A percentile compares a stretch with the other conserved stretches of the same genome.
phyloP scores from a whole-genome alignment of 2,329 filamentous ascomycete genomes.

The Thielaviopsis euricoi region DNA sequence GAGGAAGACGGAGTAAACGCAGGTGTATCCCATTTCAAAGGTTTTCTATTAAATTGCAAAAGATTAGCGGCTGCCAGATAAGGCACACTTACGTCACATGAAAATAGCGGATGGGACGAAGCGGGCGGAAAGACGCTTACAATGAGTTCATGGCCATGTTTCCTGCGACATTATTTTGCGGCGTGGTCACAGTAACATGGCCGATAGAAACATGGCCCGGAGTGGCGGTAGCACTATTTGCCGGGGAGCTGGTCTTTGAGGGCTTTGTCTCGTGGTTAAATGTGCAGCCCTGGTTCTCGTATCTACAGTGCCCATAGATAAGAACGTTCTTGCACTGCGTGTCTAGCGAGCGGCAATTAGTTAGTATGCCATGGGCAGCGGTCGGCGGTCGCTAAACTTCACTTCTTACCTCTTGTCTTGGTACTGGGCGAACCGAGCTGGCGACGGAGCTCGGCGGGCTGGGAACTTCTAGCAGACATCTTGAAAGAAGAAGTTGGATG shows the following conservation, averaged over 20 bases:
- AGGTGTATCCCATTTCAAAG: slow-evolving; percentile 82
- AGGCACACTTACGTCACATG: neutral
- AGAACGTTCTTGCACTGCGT: slow-evolving; percentile 83
- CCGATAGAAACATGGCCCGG: slow-evolving; percentile 11
- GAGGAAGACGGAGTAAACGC: slow-evolving; percentile 61
- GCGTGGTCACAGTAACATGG: slow-evolving; percentile 8
- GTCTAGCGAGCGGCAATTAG: slow-evolving; percentile 26
- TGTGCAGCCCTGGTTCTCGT: slow-evolving; percentile 77
- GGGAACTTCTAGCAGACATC: slow-evolving; percentile 12
- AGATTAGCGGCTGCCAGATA: neutral
- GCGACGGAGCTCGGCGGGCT: slow-evolving; percentile 30
- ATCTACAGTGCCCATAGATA: slow-evolving; percentile 85
- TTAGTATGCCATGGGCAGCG: neutral
- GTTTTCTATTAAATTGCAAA: neutral
- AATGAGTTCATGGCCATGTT: slow-evolving; percentile 5
- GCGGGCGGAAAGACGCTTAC: neutral
- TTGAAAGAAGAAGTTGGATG: neutral
- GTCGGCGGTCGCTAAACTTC: neutral
- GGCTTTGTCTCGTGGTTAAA: slow-evolving; percentile 69
- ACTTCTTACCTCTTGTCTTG: slow-evolving; percentile 38
- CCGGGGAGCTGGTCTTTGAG: slow-evolving; percentile 13
- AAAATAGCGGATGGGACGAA: neutral
- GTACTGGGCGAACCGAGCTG: slow-evolving; percentile 40
- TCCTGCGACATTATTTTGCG: neutral
- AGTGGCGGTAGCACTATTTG: slow-evolving; percentile 1